Percentiles rank a stretch among this genome's conserved stretches.
Evolutionary conservation across 2,329 filamentous ascomycete genomes (phyloP).

Genomic region (Coniochaeta pulveracea): DNA sequence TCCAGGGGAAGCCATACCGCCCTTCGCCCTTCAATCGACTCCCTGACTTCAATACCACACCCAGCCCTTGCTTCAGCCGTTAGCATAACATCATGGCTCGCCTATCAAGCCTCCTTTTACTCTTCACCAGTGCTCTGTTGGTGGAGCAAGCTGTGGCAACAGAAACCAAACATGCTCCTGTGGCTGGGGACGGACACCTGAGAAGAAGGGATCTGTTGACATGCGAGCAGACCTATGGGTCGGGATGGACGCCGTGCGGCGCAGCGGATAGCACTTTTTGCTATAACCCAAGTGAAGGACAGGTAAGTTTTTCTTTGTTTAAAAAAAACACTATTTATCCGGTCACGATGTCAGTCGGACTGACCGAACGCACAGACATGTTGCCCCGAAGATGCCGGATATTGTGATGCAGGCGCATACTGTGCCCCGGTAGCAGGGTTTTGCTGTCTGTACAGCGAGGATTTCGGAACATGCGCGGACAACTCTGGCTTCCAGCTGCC

Average conservation of each 20-base stretch:
- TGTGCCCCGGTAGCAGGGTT: conserved; percentile 25
- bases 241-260: conserved; percentile 19
- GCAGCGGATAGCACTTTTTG: conserved; percentile 18
- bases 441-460: conserved; percentile 24
- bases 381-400: conserved; percentile 21
- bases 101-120: too few species aligned
- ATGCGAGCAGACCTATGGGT: conserved; percentile 23
- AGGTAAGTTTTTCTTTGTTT: conserved; percentile 18
- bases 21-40: too few species aligned
- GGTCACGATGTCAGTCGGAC: not conserved
- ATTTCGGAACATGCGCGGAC: conserved; percentile 20
- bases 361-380: conserved; percentile 18
- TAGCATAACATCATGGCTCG: too few species aligned
- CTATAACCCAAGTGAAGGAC: conserved; percentile 20
- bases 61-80: too few species aligned
- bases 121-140: too few species aligned
- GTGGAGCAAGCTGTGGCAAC: too few species aligned
- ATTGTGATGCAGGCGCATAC: conserved; percentile 21
- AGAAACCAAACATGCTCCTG: too few species aligned
- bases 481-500: conserved; percentile 22
- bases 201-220: conserved; percentile 13
- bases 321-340: too few species aligned
- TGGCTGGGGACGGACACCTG: too few species aligned
- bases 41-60: too few species aligned
- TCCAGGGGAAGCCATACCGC: too few species aligned